These are phyloP conservation scores for Claviceps spartinae DNA, from an alignment of 2,329 filamentous ascomycete genomes.

Conservation along the genomic window DNA sequence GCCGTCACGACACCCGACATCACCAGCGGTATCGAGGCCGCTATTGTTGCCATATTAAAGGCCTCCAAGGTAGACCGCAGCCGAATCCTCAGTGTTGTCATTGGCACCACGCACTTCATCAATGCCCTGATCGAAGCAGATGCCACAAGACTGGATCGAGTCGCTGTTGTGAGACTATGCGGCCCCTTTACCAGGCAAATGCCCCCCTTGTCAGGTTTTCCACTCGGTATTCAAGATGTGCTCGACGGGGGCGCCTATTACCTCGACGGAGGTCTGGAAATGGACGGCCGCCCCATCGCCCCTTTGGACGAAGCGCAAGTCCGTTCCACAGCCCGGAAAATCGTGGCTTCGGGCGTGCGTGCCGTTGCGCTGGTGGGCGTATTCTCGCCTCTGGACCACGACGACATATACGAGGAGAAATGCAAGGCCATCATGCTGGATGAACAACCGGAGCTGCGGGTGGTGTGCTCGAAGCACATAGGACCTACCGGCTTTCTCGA, in stretches of 20 bases:
- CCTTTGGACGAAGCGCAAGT: conserved; percentile 25
- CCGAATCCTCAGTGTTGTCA: conserved; percentile 31
- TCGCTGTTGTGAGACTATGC: conserved; percentile 32
- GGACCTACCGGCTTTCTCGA: conserved; percentile 30
- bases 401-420: conserved; percentile 25
- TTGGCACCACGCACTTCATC: conserved; percentile 37
- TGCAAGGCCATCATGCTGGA: conserved; percentile 24
- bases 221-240: conserved; percentile 24
- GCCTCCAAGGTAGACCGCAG: conserved; percentile 22
- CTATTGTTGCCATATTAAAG: conserved; percentile 29
- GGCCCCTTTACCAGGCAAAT: conserved; percentile 30
- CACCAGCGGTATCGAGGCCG: conserved; percentile 32
- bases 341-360: conserved; percentile 22
- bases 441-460: conserved; percentile 19
- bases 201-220: conserved; percentile 33
- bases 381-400: conserved; percentile 31
- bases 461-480: conserved; percentile 30
- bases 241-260: conserved; percentile 28
- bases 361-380: conserved; percentile 30
- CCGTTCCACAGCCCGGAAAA: conserved; percentile 16
- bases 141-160: conserved; percentile 25
- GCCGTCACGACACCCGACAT: conserved; percentile 36
- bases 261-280: conserved; percentile 32
- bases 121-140: conserved; percentile 35
- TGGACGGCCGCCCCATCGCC: conserved; percentile 32